These are phyloP conservation scores for Sporothrix inflata DNA, from an alignment of 2,329 filamentous ascomycete species.

Conservation along the genomic window DNA sequence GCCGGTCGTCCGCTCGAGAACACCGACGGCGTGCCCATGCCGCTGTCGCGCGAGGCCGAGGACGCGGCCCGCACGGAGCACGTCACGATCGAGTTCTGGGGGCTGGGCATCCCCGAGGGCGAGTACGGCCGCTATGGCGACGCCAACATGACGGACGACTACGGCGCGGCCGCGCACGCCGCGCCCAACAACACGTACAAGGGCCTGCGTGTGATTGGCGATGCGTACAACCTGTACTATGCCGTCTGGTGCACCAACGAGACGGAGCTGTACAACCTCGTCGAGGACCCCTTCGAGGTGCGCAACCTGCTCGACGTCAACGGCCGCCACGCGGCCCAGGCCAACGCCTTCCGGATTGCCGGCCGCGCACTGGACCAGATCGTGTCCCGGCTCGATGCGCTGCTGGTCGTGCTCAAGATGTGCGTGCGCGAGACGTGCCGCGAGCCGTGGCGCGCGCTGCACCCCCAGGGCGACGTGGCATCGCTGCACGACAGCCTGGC, in stretches of 20 bases:
- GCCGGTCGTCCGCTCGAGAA: conserved; percentile 47
- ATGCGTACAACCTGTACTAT: conserved; percentile 64
- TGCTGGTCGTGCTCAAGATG: conserved; percentile 63
- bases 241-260: conserved; percentile 71
- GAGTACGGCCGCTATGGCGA: conserved; percentile 33
- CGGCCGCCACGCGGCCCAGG: conserved; percentile 4
- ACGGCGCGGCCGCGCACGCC: not conserved
- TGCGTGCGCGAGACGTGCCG: conserved; percentile 58
- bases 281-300: conserved; percentile 53
- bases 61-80: conserved; percentile 51
- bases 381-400: conserved; percentile 56
- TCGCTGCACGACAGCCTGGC: conserved; percentile 55
- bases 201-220: conserved; percentile 54
- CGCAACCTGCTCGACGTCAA: conserved; percentile 45
- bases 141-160: conserved; percentile 13
- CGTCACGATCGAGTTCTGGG: conserved; percentile 62
- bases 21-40: conserved; percentile 59
- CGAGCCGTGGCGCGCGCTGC: conserved; percentile 59
- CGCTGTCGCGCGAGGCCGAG: conserved; percentile 36
- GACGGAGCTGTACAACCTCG: conserved; percentile 63
- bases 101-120: conserved; percentile 46
- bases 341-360: conserved; percentile 35
- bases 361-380: conserved; percentile 44
- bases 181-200: conserved; percentile 61
- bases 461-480: conserved; percentile 55